Base-by-base conservation (phyloP, 371 early-diverging fungal genomes). In the Ordospora colligata region DNA sequence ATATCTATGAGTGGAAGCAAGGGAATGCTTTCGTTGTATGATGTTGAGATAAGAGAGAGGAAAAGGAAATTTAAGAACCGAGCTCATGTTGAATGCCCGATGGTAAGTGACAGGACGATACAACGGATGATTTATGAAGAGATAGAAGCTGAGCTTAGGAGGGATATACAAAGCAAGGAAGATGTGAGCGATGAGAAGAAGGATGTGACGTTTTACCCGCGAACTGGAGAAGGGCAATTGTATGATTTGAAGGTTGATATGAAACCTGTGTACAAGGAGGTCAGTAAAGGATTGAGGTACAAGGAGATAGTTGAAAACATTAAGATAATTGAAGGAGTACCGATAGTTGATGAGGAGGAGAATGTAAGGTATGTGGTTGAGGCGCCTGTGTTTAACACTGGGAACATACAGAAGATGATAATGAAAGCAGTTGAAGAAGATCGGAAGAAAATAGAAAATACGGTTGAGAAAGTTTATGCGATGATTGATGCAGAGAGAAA, bases 211-310 rank as follows among this genome's bases (percentile, higher is more conserved):
- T 58, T 58, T 17, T 58, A 58, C 12, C 58, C 58, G 6, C 32
- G 37, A 12, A 58, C 12, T 12, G 19, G 40, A 14, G 58, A 58
- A 5, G 11, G 17, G 37, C 17, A 12, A 0, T 2, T 37, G 7
- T 58, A n/a, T 58, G 37, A 37, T 12, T 19, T 58, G 44, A 66
- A 27, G 45, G 43, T 50, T 22, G 67, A 66, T 19, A 51, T 50
- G 50, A 66, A 27, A 6, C 67, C 51, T 43, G 21, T 66, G 21
- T 51, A 51, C 17, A 66, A 44, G 67, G 67, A 50, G 40, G 43
- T 66, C 14, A 58, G 25, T 10, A 58, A 58, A 1, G 58, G 37
- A 0, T 19, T 58, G 37, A 58, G 58, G 40, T 58, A 58, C n/a
- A 37, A 58, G 58, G 40, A 25, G 11, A 12, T 37, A 12, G 37